A percentile compares a stretch with the other conserved stretches of the same genome.
phyloP scores from a whole-genome alignment of 2,329 filamentous ascomycete species.

The Xylariomycetidae sp. region DNA sequence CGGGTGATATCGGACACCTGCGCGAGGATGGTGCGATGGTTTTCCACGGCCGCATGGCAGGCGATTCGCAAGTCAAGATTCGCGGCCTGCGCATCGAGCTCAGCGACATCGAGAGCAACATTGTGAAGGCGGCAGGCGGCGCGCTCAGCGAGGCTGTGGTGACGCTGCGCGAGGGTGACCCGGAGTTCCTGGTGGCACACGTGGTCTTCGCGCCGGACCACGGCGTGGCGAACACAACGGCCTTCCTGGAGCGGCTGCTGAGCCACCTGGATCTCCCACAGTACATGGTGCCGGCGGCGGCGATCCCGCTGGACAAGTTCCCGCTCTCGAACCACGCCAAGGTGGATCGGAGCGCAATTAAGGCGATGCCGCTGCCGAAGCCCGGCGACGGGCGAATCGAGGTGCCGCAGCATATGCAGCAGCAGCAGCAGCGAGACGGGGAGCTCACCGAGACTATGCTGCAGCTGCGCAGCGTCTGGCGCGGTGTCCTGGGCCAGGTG shows the following conservation, averaged over 20 bases:
- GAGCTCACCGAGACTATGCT: slow-evolving; percentile 4
- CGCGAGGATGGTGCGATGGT: slow-evolving; percentile 29
- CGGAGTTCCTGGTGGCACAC: slow-evolving; percentile 21
- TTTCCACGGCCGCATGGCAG: slow-evolving; percentile 31
- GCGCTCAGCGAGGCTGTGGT: slow-evolving; percentile 10
- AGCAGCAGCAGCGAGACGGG: background rate
- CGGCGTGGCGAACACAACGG: background rate
- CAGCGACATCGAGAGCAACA: slow-evolving; percentile 26
- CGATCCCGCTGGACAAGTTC: slow-evolving; percentile 5
- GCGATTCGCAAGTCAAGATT: slow-evolving; percentile 31
- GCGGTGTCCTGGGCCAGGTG: slow-evolving; percentile 2
- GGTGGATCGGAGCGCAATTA: slow-evolving; percentile 9
- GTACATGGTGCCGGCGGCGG: slow-evolving; percentile 12
- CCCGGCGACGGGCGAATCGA: background rate
- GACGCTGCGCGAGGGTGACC: slow-evolving; percentile 5
- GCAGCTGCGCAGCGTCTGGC: slow-evolving; percentile 4
- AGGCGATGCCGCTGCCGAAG: slow-evolving; percentile 6
- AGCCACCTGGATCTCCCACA: slow-evolving; percentile 4
- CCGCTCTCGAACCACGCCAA: slow-evolving; percentile 10
- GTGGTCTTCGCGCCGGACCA: slow-evolving; percentile 17
- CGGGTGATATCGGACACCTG: slow-evolving; percentile 37
- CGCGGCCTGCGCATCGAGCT: slow-evolving; percentile 31
- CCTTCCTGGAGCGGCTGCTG: slow-evolving; percentile 8
- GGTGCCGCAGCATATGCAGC: background rate
- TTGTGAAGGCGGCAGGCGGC: slow-evolving; percentile 9